Evolutionary conservation across 2,329 filamentous ascomycete species (phyloP), one percentile per base, ranked within the genome.

Genomic region (Xylariaceae sp.): DNA sequence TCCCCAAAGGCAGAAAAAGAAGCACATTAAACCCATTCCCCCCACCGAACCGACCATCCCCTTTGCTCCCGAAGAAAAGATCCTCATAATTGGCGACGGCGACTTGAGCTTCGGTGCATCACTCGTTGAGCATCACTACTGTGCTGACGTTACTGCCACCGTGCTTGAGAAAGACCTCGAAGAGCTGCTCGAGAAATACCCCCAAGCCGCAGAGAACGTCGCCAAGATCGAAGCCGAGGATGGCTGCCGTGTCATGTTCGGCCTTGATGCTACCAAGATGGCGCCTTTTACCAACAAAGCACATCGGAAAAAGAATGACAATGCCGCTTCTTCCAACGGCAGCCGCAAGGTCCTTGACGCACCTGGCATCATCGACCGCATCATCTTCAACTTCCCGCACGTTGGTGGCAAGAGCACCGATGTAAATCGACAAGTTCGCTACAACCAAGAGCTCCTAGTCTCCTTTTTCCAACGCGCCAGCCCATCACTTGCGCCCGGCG

Each of bases 341-440:
- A 9, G 5, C 5, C 12, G 10, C 12, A 31, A 9, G 34, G 19
- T n/a, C 19, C 5, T n/a, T 16, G 54, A 47, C 36, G 57, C 48
- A 10, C 53, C 17, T 6, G 64, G 61, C 51, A 63, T 75, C 4
- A 92, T 88, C 78, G 86, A 96, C 69, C 81, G 84, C 51, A 86
- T 97, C 56, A 78, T 93, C 60, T 99, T 97, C 82, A 96, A 97
- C 77, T 99, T 99, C 71, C 94, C 94, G 34, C 94, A 99, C 74
- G 88, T 95, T 3, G 94, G 94, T 58, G 94, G 94, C 42, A 86
- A 95, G 64, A 88, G 84, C 59, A 97, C 88, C 61, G 92, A 97
- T 73, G 88, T 97, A 50, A 97, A 97, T 74, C 81, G 94, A 34
- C 94, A 99, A 73, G 91, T 97, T 13, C 85, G 94, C 51, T 84